Evolutionary conservation across 352 stramenopile species (phyloP), one percentile per base, ranked within the genome.

Genomic region (Saprolegnia diclina): DNA sequence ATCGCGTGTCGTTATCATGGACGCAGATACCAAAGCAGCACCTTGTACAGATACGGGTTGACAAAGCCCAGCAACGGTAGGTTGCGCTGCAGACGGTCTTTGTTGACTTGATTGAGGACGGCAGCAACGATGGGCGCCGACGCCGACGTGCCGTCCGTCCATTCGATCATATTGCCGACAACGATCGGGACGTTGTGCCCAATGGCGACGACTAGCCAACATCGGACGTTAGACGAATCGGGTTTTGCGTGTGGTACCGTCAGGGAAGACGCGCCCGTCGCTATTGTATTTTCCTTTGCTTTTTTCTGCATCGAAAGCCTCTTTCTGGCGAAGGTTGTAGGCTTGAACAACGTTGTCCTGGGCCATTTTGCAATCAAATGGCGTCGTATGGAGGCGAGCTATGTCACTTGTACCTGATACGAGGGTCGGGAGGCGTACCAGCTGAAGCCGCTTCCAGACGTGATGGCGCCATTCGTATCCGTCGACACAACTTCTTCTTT

Each of bases 401-500:
- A n/a, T n/a, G n/a, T n/a, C n/a, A n/a, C n/a, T n/a, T n/a, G 40
- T 48, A 46, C 22, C 22, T 69, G 63, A 62, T 61, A 61, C 13
- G 13, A n/a, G 21, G 79, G 70, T 89, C 79, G 79, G 11, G 70
- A 48, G 42, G 80, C 88, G 5, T 88, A 71, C 14, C 71, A 66
- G 54, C 84, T 92, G 52, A 90, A 92, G 44, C 84, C 84, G 0
- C 82, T 81, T n/a, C 84, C 84, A 2, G 82, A 88, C 14, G 84
- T 90, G 72, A 92, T 90, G 14, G 89, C 72, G n/a, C 79, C 79
- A 5, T 73, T 71, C 32, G 79, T 67, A 22, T 74, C 50, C 4
- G 75, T 78, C 9, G 78, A 83, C 14, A 82, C 87, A 16, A 88
- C 82, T 22, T 72, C 64, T 54, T 92, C 82, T 0, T 64, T 73